Base-by-base conservation (phyloP, 345 rosid genomes). In the Salix udensis region DNA sequence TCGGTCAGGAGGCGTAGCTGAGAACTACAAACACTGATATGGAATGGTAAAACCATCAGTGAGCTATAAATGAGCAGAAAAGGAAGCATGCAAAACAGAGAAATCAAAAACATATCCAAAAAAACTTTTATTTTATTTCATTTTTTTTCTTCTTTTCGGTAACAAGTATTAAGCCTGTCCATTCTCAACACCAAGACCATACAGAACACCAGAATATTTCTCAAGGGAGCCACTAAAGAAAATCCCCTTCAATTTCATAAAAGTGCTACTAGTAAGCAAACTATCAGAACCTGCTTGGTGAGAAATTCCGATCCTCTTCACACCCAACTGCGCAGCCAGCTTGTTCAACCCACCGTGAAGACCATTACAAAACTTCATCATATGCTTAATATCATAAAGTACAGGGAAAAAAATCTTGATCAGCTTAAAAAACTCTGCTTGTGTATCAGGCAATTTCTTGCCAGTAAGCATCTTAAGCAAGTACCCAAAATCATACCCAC, bases 221-320 rank as follows among this genome's bases (percentile, higher is more conserved):
- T 88, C 89, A 62, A 79, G 62, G 1, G 89, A 88, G 30, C 91
- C 91, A 80, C 77, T 79, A 78, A 92, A 88, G 89, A 86, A 92
- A 80, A 74, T 84, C 42, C 86, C 94, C 79, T 89, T 89, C 70
- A 92, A 60, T 80, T 85, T 90, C 90, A 79, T 85, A 84, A 90
- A 92, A 76, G 93, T 84, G 82, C 88, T 89, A 26, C 86, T 84
- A 42, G 97, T 90, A 46, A 89, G 90, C 87, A 90, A 86, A 82
- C 92, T 92, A 85, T 92, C 97, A 0, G 94, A 92, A 68, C 94
- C 94, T 3, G 93, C 97, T 79, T 89, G 97, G 69, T 92, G 97
- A 80, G 90, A 87, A 34, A 84, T 73, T 37, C 97, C 93, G 11
- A 92, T 83, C 77, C 95, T 75, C 84, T 88, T 88, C 71, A 92